Evolutionary conservation across 768 basidiomycete species (phyloP).

Genomic region (Xerocomellus intermedius): DNA sequence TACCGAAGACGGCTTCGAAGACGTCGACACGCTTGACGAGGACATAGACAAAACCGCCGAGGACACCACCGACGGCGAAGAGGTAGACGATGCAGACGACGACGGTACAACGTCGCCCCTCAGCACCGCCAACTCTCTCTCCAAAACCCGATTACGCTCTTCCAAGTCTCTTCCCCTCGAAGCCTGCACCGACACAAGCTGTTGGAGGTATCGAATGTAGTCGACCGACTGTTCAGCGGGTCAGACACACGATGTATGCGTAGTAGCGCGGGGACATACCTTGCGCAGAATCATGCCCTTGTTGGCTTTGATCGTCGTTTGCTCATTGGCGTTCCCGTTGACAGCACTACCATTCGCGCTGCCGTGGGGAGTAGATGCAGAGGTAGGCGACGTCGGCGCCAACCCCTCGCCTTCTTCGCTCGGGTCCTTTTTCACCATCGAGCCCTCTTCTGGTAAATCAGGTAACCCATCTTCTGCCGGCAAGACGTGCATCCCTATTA

Average conservation of each 20-base stretch:
- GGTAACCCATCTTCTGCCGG: constrained; percentile 26
- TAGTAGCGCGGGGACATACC: constrained; percentile 32
- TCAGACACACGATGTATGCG: constrained; percentile 7
- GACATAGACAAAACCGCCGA: constrained; percentile 20
- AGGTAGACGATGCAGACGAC: constrained; percentile 9
- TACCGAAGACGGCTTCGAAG: constrained; percentile 11
- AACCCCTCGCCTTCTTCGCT: constrained; percentile 28
- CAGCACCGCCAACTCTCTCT: constrained; percentile 27
- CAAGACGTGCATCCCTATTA: constrained; percentile 26
- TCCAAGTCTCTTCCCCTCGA: constrained; percentile 78
- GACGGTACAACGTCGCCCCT: constrained; percentile 15
- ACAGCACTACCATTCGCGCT: background rate
- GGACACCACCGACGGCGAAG: constrained; percentile 19
- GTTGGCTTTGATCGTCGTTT: constrained; percentile 76
- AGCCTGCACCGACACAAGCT: constrained; percentile 79
- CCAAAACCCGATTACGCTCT: constrained; percentile 52
- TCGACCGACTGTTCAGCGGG: constrained; percentile 40
- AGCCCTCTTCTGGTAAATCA: constrained; percentile 30
- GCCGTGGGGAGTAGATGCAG: constrained; percentile 14
- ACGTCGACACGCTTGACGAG: constrained; percentile 4
- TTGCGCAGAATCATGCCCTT: constrained; percentile 93
- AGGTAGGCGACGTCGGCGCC: constrained; percentile 21
- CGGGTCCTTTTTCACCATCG: constrained; percentile 29
- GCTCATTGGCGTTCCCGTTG: constrained; percentile 34
- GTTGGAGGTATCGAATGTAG: constrained; percentile 75